Base-by-base conservation (phyloP, 306 rosid species). In the Acmispon strigosus region DNA sequence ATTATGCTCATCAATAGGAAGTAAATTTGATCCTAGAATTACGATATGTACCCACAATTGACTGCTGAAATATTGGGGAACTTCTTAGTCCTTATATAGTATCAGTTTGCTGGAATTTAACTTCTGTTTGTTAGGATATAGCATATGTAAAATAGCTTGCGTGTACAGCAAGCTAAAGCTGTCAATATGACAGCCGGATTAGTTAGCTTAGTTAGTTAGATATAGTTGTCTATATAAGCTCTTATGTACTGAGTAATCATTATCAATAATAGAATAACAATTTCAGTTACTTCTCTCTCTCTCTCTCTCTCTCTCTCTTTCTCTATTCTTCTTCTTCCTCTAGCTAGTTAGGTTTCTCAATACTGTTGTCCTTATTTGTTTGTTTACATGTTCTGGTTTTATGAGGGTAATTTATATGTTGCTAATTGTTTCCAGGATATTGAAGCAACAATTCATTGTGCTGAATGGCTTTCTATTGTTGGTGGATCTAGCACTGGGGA, bases 381-480 rank as follows among this genome's bases (percentile, higher is more conserved):
- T 71, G 68, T 70, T 66, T 75, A 57, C 61, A 8, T 75, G 52
- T 64, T 83, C 44, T 85, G 65, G 60, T 64, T 65, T 66, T 53
- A 45, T 78, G 69, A 69, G 82, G 71, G 71, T 63, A 66, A 75
- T 84, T 86, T 77, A 84, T 72, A 74, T 73, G 73, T 79, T 78
- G 66, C 69, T 82, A 78, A 52, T 83, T 72, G 55, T 81, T 60
- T 84, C 73, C 89, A 94, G 99, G 99, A 94, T 84, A 94, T 94
- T 82, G 99, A 94, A 85, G 90, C 92, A 54, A 87, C 99, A 70
- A 91, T 94, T 89, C 99, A 94, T 87, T 94, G 97, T 89, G 97
- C 97, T 71, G 99, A 94, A 78, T 94, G 99, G 99, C 97, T 94
- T 73, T 91, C 90, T 76, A 87, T 94, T 73, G 96, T 91, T 57